Conservation (phyloP, 2,329 filamentous ascomycete genomes). For the Xylogone sp. region DNA sequence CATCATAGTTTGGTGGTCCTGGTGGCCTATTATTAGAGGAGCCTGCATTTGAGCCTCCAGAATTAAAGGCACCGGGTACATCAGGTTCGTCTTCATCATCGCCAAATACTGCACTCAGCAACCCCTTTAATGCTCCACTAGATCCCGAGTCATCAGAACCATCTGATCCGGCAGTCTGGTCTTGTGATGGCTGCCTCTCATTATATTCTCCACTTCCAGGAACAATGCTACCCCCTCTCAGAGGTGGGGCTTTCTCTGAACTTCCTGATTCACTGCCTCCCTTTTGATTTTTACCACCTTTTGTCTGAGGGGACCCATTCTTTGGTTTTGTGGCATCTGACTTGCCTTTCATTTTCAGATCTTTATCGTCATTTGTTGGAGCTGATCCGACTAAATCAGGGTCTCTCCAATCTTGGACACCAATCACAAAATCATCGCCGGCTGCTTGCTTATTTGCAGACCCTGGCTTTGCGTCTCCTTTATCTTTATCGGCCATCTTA, state of each 20-base stretch:
- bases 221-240: conserved; percentile 64
- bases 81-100: conserved; percentile 37
- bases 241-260: conserved; percentile 27
- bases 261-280: conserved; percentile 24
- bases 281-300: conserved; percentile 20
- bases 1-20: conserved; percentile 7
- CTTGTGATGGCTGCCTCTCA: conserved; percentile 13
- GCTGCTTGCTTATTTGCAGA: conserved; percentile 14
- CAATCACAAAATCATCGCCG: conserved; percentile 70
- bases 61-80: neutral
- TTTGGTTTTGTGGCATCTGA: conserved; percentile 20
- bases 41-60: neutral
- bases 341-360: conserved; percentile 21
- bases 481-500: conserved; percentile 28
- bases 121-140: conserved; percentile 27
- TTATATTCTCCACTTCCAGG: conserved; percentile 70
- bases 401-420: conserved; percentile 84
- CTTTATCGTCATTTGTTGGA: conserved; percentile 27
- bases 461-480: conserved; percentile 23
- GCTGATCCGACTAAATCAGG: conserved; percentile 59
- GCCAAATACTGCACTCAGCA: conserved; percentile 49
- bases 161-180: conserved; percentile 24
- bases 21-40: too few species aligned
- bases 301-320: conserved; percentile 12
- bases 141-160: conserved; percentile 9